Evolutionary conservation across 805 yeast species (phyloP), one percentile per base, ranked within the genome.

Genomic region (Groenewaldozyma salmanticensis): DNA sequence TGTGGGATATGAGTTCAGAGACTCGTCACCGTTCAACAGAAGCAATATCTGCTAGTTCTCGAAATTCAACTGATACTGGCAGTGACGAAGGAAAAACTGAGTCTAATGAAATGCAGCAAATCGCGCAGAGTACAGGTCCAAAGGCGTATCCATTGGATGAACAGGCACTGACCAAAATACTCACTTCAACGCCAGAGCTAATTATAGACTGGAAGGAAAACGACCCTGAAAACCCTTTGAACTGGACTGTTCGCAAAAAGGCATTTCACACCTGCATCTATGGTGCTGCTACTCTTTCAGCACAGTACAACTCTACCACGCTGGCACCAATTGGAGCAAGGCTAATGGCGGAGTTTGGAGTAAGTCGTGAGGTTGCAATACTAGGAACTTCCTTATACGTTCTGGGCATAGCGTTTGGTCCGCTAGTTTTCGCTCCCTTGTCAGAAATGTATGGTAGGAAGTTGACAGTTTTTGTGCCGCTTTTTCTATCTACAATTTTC

Each of bases 321-420:
- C 54, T 65, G 54, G 65, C 75, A 44, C 67, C 53, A 50, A 58
- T 51, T 44, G 64, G 45, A 40, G 58, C 48, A 38, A 58, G 50
- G 13, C 55, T 65, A 11, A 46, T 64, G 44, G 54, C 54, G 45
- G 58, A 55, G 13, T 75, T 59, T 59, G 68, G 67, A 20, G 61
- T 75, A 11, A 67, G 72, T 3, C 39, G 60, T 27, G 71, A 69
- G 16, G 72, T 68, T 0, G 70, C 78, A 2, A 60, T 72, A 13
- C 60, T 80, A 35, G 68, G 74, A 7, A 71, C 79, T 1, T 67
- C 85, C 0, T 58, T 79, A 13, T 81, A 72, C 49, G 74, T 79
- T 9, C 54, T 78, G 37, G 88, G 87, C 0, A 72, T 78, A 51
- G 83, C 82, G 1, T 59, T 75, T 13, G 88, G 87, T 0, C 83